phyloP scores from a whole-genome alignment of 75 land plant genomes.

The Sequoia sempervirens region DNA sequence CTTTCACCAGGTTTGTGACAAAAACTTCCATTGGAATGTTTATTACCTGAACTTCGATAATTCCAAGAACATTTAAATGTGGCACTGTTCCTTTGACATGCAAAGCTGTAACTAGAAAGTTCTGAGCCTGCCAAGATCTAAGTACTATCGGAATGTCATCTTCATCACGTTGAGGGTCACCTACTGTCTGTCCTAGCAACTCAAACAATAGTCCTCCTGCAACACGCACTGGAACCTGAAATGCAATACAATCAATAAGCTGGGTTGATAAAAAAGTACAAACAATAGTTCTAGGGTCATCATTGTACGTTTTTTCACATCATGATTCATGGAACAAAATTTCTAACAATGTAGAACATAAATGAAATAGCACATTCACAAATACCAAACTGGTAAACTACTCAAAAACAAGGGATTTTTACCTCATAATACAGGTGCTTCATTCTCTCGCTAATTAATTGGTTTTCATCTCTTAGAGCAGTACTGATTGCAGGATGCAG shows the following conservation, averaged over 20 bases:
- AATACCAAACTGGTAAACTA: not conserved
- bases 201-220: constrained; percentile 89
- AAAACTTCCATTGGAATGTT: not conserved
- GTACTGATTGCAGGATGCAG: not conserved
- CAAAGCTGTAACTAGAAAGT: constrained; percentile 65
- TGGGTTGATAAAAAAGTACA: not conserved
- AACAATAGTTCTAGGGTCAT: not conserved
- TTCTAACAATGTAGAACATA: not conserved
- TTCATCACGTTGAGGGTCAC: constrained; percentile 68
- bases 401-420: constrained; percentile 5
- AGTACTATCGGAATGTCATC: constrained; percentile 84
- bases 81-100: constrained; percentile 69
- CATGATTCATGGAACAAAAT: not conserved
- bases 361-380: not conserved
- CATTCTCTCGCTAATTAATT: not conserved
- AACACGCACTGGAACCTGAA: constrained; percentile 87
- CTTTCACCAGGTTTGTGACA: not conserved
- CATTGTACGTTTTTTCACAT: not conserved
- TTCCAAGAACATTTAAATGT: constrained; percentile 70
- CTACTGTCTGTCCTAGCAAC: constrained; percentile 81
- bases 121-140: constrained; percentile 88
- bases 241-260: constrained; percentile 3
- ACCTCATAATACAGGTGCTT: constrained; percentile 22
- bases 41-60: constrained; percentile 87
- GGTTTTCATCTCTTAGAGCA: not conserved